Evolutionary conservation across 225 moss, liverwort and hornwort genomes (phyloP).

Genomic region (Sphagnum contortum): DNA sequence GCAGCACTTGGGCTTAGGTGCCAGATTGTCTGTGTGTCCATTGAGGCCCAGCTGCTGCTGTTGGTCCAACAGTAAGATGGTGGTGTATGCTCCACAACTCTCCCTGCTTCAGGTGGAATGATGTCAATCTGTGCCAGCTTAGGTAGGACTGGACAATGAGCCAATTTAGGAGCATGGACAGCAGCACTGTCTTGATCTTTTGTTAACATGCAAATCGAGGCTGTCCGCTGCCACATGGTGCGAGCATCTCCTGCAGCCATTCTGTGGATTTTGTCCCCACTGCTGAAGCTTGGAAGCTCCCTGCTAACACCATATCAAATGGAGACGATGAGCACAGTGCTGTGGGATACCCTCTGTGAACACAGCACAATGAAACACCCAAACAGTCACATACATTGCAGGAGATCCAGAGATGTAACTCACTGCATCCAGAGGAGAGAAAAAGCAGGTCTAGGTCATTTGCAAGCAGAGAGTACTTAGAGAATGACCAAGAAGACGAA

Average conservation of each 20-base stretch:
- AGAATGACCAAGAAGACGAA: no score
- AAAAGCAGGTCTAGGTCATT: no score
- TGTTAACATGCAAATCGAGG: slow-evolving; percentile 29
- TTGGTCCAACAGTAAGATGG: slow-evolving; percentile 23
- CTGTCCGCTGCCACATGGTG: slow-evolving; percentile 68
- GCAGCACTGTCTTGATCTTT: slow-evolving; percentile 43
- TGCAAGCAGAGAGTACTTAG: no score
- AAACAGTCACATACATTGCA: no score
- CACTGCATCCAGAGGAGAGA: no score
- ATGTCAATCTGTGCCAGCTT: slow-evolving; percentile 39
- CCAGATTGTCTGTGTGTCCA: slow-evolving; percentile 58
- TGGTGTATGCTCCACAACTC: slow-evolving; percentile 28
- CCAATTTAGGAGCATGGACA: slow-evolving; percentile 56
- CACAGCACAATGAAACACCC: no score
- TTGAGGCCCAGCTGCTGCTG: slow-evolving; percentile 67
- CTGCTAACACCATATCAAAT: not conserved
- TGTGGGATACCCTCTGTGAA: no score
- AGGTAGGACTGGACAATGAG: slow-evolving; percentile 38
- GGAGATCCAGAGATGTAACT: no score
- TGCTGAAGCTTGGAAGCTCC: slow-evolving; percentile 9
- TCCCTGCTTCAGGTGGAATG: slow-evolving; percentile 18
- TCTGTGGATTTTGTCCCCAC: slow-evolving; percentile 19
- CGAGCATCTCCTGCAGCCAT: slow-evolving; percentile 78
- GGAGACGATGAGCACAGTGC: no score
- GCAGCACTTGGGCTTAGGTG: slow-evolving; percentile 43